These are phyloP conservation scores for Leccinum aurantiacum DNA, from an alignment of 768 basidiomycete species.

Conservation along the genomic window DNA sequence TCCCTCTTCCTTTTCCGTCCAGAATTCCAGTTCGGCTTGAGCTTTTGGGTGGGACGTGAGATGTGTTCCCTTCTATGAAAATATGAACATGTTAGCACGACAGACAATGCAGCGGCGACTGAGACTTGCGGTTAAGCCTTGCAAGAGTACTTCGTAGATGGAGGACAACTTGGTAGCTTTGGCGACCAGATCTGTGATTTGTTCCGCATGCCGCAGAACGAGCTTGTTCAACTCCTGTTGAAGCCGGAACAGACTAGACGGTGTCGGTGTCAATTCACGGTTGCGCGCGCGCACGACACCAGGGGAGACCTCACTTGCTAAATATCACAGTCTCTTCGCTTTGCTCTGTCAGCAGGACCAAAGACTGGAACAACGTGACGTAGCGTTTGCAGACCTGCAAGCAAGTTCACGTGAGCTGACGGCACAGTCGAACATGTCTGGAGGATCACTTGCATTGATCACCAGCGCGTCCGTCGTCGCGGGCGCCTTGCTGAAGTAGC, in stretches of 20 bases:
- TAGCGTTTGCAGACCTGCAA: constrained; percentile 74
- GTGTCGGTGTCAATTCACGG: not conserved
- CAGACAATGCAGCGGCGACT: not conserved
- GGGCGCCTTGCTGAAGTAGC: constrained; percentile 62
- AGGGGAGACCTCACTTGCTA: constrained; percentile 66
- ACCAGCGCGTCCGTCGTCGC: constrained; percentile 71
- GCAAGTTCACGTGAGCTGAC: not conserved
- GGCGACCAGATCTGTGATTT: constrained; percentile 57
- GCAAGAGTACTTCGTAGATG: constrained; percentile 75
- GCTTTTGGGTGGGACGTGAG: constrained; percentile 79
- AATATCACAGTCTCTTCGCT: constrained; percentile 97
- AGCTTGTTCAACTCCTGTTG: constrained; percentile 81
- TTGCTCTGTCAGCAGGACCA: constrained; percentile 76
- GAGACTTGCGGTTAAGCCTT: constrained; percentile 67
- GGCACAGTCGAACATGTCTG: not conserved
- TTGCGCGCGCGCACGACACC: constrained; percentile 2
- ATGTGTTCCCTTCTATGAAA: constrained; percentile 58
- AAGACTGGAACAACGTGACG: constrained; percentile 74
- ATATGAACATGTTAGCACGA: not conserved
- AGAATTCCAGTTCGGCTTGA: constrained; percentile 84
- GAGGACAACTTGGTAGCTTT: constrained; percentile 68
- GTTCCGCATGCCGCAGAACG: constrained; percentile 68
- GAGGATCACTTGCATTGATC: constrained; percentile 46
- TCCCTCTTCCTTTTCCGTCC: constrained; percentile 84
- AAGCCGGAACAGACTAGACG: constrained; percentile 71